These are phyloP conservation scores for Scheffersomyces coipomensis DNA, from an alignment of 805 yeast genomes.

Conservation along the genomic window DNA sequence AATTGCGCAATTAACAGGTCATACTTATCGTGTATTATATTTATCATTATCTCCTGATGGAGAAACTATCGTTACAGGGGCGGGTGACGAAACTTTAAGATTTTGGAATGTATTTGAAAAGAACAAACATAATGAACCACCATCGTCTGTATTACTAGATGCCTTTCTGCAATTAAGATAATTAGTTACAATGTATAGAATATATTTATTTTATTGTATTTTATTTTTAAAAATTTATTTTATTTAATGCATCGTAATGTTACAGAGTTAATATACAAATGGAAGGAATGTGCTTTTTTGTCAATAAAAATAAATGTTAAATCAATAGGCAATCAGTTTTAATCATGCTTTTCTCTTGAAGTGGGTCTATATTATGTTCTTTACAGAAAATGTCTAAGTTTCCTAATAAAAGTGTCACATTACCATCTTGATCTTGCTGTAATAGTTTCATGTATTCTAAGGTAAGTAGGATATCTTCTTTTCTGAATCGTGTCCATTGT, in stretches of 20 bases:
- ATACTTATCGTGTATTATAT: slow-evolving; percentile 87
- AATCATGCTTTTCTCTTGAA: slow-evolving; percentile 24
- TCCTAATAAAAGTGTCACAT: slow-evolving; percentile 15
- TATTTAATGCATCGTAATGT: background rate
- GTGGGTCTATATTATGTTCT: slow-evolving; percentile 19
- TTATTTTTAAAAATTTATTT: background rate
- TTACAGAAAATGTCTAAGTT: slow-evolving; percentile 29
- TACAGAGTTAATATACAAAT: slow-evolving; percentile 4
- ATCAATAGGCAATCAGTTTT: slow-evolving; percentile 27
- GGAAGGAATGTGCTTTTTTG: background rate
- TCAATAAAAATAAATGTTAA: slow-evolving; percentile 5
- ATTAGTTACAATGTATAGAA: slow-evolving; percentile 3
- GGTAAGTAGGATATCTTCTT: slow-evolving; percentile 59
- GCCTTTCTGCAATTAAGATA: slow-evolving; percentile 74
- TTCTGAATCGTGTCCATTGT: slow-evolving; percentile 59
- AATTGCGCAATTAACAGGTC: slow-evolving; percentile 90
- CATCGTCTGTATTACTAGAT: slow-evolving; percentile 64
- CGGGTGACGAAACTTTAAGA: slow-evolving; percentile 95
- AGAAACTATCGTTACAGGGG: slow-evolving; percentile 94
- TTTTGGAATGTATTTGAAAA: slow-evolving; percentile 95
- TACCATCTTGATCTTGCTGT: slow-evolving; percentile 5
- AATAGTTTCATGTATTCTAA: slow-evolving; percentile 51
- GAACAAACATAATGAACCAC: slow-evolving; percentile 54
- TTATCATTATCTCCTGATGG: slow-evolving; percentile 94
- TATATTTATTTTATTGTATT: too few species aligned